phyloP scores from a whole-genome alignment of 768 basidiomycete species.

The Fistulinella prunicolor region DNA sequence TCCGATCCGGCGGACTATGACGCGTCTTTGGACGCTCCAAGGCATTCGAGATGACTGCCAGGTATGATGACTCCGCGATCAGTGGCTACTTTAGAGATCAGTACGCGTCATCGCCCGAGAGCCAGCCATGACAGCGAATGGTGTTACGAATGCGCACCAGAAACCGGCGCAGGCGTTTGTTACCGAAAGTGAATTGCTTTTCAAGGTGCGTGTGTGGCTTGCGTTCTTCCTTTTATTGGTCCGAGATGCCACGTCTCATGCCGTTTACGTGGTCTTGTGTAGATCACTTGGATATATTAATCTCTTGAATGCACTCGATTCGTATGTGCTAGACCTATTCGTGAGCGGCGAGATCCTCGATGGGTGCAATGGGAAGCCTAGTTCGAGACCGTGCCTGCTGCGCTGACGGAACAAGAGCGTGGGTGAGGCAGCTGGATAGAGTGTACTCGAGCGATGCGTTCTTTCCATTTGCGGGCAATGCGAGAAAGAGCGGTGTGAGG shows the following conservation, averaged over 20 bases:
- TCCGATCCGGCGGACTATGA: conserved; percentile 88
- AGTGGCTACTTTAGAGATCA: conserved; percentile 95
- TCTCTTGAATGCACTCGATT: conserved; percentile 94
- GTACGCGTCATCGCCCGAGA: conserved; percentile 86
- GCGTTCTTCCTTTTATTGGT: background rate
- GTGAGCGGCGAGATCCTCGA: conserved; percentile 88
- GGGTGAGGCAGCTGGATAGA: conserved; percentile 70
- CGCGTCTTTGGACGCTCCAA: conserved; percentile 80
- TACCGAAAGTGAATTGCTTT: conserved; percentile 82
- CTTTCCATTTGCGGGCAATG: conserved; percentile 99
- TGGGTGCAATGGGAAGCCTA: conserved; percentile 88
- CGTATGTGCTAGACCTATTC: conserved; percentile 93
- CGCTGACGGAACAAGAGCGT: conserved; percentile 70
- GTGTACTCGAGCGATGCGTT: conserved; percentile 98
- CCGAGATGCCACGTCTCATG: conserved; percentile 4
- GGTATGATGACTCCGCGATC: conserved; percentile 94
- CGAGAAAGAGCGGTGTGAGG: conserved; percentile 84
- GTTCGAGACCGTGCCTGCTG: conserved; percentile 69
- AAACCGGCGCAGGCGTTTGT: conserved; percentile 98
- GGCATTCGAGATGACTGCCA: conserved; percentile 95
- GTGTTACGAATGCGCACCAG: conserved; percentile 94
- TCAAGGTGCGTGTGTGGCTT: too few species aligned
- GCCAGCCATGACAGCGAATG: conserved; percentile 75
- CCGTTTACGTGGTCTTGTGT: conserved; percentile 58
- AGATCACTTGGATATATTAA: conserved; percentile 99